Evolutionary conservation across 2,329 filamentous ascomycete genomes (phyloP).

Genomic region (Sordariomycetes sp.): DNA sequence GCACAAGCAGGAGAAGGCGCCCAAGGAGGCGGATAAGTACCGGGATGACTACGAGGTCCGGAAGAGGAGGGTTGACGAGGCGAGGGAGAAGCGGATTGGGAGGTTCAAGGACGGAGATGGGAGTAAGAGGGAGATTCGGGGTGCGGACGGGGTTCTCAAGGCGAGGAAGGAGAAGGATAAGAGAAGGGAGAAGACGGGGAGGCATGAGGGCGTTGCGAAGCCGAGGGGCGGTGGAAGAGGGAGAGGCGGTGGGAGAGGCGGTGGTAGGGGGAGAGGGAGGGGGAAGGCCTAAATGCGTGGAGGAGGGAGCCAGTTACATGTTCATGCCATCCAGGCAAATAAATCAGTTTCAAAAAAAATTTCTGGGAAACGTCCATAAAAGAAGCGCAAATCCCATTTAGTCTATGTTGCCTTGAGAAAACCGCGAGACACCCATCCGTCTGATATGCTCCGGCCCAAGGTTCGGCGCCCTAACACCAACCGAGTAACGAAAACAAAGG

Average conservation of each 20-base stretch:
- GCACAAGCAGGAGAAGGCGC: slow-evolving; percentile 77
- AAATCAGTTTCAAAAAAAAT: background rate
- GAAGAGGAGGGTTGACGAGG: slow-evolving; percentile 81
- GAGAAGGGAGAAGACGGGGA: slow-evolving; percentile 75
- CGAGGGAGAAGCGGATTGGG: slow-evolving; percentile 71
- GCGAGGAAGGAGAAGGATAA: slow-evolving; percentile 64
- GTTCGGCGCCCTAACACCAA: background rate
- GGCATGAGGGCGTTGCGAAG: slow-evolving; percentile 31
- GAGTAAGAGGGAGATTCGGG: slow-evolving; percentile 68
- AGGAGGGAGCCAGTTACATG: background rate
- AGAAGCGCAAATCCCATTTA: background rate
- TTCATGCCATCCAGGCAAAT: background rate
- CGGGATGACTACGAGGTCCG: slow-evolving; percentile 80
- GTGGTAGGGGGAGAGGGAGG: slow-evolving; percentile 9
- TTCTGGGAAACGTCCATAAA: background rate
- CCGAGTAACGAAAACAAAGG: slow-evolving; percentile 16
- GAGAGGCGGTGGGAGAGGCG: background rate
- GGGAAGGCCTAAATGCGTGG: background rate
- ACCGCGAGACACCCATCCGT: background rate
- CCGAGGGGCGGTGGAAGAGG: background rate
- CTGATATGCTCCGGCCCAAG: background rate
- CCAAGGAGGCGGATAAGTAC: slow-evolving; percentile 86
- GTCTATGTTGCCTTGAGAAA: background rate
- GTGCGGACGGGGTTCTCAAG: slow-evolving; percentile 73
- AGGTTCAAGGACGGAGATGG: slow-evolving; percentile 60